phyloP scores from a whole-genome alignment of 371 early-diverging fungal species.

The Apophysomyces sp. region DNA sequence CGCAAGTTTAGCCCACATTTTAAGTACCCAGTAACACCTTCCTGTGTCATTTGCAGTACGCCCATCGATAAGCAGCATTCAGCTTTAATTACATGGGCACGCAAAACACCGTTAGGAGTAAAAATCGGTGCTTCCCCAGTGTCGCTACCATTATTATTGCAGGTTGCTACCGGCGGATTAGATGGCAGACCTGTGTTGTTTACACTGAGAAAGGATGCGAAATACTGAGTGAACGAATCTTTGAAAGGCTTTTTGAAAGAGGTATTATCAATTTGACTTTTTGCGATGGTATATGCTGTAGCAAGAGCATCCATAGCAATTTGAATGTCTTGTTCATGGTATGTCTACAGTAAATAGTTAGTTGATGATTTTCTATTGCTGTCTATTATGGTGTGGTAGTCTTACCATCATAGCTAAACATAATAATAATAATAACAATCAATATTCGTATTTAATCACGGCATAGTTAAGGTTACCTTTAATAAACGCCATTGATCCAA shows the following conservation, averaged over 20 bases:
- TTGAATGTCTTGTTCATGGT: slow-evolving; percentile 31
- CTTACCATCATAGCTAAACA: slow-evolving; percentile 17
- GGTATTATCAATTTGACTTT: slow-evolving; percentile 40
- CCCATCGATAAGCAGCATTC: slow-evolving; percentile 58
- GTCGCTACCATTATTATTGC: slow-evolving; percentile 17
- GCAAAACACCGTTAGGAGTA: slow-evolving; percentile 54
- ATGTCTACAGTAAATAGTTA: slow-evolving; percentile 23
- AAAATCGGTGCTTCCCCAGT: slow-evolving; percentile 22
- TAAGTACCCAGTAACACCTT: slow-evolving; percentile 54
- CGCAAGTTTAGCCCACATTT: slow-evolving; percentile 62
- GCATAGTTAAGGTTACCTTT: no score
- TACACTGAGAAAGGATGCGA: slow-evolving; percentile 22
- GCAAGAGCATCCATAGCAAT: slow-evolving; percentile 36
- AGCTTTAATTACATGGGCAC: slow-evolving; percentile 60
- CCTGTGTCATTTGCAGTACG: slow-evolving; percentile 58
- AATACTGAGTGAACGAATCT: slow-evolving; percentile 36
- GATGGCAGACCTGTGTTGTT: slow-evolving; percentile 29
- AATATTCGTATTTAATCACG: no score
- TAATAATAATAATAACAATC: not conserved
- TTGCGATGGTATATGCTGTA: slow-evolving; percentile 41
- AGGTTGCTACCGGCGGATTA: slow-evolving; percentile 20
- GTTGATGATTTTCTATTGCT: no score
- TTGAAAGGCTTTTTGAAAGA: slow-evolving; percentile 36
- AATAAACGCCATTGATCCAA: slow-evolving; percentile 52
- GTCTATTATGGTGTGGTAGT: no score